A percentile compares a stretch with the other conserved stretches of the same genome.
These are phyloP conservation scores for Leishmania turanica DNA, from an alignment of 208 protist genomes.

Conservation along the genomic window DNA sequence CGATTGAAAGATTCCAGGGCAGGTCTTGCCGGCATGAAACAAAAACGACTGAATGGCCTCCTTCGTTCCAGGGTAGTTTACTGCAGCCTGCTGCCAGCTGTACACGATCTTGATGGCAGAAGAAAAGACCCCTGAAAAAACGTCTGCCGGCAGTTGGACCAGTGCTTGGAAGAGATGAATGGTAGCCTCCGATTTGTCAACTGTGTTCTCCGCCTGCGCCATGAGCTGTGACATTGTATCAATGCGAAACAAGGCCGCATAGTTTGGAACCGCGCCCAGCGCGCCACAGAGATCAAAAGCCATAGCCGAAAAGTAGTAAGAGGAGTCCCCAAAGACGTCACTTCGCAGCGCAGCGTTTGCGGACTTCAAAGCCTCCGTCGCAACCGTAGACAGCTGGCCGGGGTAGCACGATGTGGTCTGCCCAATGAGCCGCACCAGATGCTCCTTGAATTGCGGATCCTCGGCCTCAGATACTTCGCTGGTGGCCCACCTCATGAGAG, in stretches of 20 bases:
- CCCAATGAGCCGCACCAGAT: conserved; percentile 30
- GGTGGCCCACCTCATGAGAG: conserved; percentile 35
- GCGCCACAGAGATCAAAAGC: conserved; percentile 63
- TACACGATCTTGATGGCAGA: conserved; percentile 58
- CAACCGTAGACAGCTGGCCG: conserved; percentile 14
- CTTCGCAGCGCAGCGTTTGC: conserved; percentile 59
- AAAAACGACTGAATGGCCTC: conserved; percentile 31
- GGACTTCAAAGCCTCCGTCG: conserved; percentile 36
- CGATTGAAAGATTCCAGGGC: conserved; percentile 25
- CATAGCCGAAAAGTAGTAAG: conserved; percentile 67
- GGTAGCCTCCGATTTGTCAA: conserved; percentile 80
- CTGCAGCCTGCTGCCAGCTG: conserved; percentile 58
- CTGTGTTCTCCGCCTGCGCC: conserved; percentile 54
- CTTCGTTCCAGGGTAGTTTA: conserved; percentile 29
- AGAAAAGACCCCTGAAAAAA: conserved; percentile 38
- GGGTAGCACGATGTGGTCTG: conserved; percentile 17
- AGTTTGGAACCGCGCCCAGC: conserved; percentile 32
- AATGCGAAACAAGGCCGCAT: conserved; percentile 44
- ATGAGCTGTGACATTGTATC: conserved; percentile 60
- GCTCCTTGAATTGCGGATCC: conserved; percentile 50
- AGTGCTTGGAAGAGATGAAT: conserved; percentile 62
- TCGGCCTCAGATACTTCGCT: conserved; percentile 43
- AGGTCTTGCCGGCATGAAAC: conserved; percentile 18
- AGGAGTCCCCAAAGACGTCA: conserved; percentile 77
- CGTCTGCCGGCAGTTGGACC: conserved; percentile 27